Evolutionary conservation across 768 basidiomycete species (phyloP), one percentile per base, ranked within the genome.

Genomic region (Grammothele lineata): DNA sequence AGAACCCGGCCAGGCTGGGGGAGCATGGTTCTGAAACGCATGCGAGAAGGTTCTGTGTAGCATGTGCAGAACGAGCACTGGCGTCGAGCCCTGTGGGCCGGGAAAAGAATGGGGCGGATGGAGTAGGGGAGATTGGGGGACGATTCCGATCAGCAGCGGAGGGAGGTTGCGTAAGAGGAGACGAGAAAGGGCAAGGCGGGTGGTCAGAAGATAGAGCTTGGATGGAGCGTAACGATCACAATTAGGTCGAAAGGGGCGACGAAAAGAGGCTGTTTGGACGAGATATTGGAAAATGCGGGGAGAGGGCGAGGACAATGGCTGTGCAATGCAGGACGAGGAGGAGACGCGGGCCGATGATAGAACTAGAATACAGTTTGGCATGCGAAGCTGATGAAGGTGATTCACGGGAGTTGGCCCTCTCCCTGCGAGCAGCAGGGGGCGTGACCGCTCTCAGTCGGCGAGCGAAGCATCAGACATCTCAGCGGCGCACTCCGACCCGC

Each of bases 71-170:
- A 14, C 19, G 22, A 27, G 37, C 9, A 27, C 19, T 26, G n/a
- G 33, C 41, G 39, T 21, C 22, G 19, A 32, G 9, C 6, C 17
- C 27, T 23, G 39, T 21, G 6, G 45, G 26, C 32, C n/a, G n/a
- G n/a, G 40, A 46, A 43, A n/a, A 18, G 45, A 19, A 43, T 27
- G 17, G n/a, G 41, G 37, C 42, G 26, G 38, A 37, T 42, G 40
- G 37, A 23, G 30, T 10, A 37, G 33, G 33, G 19, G 32, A 23
- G 35, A 43, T 40, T 43, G 50, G 30, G 33, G 24, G 24, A 23
- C n/a, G 32, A 18, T n/a, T 48, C 51, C 51, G 51, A 53, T 48
- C 51, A 53, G 43, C 40, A 37, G 51, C 51, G 51, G 51, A 53
- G 42, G 21, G 26, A 17, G 2, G 51, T 53, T 53, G 47, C 42